Conservation (phyloP, 306 rosid genomes). For the Pyrus communis region DNA sequence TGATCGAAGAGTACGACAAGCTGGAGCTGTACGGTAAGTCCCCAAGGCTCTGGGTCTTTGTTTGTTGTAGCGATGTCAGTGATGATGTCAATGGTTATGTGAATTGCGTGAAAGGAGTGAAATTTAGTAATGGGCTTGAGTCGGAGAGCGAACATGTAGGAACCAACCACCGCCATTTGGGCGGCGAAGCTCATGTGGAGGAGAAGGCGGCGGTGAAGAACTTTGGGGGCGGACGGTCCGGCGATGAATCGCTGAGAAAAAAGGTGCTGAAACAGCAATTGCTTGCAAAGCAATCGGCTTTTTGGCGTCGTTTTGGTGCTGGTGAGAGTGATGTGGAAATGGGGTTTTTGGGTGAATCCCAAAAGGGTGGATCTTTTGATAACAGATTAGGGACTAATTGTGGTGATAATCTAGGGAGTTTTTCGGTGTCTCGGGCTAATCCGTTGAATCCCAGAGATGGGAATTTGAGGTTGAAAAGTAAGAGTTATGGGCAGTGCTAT, state of each 20-base stretch:
- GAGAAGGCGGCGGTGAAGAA: not conserved
- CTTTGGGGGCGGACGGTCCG: not conserved
- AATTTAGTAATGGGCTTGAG: not conserved
- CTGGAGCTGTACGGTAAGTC: constrained; percentile 11
- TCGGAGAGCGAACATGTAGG: not conserved
- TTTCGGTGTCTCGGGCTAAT: not conserved
- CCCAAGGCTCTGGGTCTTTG: constrained; percentile 22
- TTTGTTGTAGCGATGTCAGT: constrained; percentile 11
- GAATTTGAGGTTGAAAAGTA: constrained; percentile 10
- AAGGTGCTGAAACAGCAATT: constrained; percentile 7
- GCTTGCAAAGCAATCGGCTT: constrained; percentile 11
- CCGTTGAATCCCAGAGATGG: constrained; percentile 17
- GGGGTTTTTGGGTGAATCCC: not conserved
- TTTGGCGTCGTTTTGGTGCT: not conserved
- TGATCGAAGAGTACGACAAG: constrained; percentile 20
- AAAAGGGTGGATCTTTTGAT: not conserved
- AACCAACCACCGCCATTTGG: not conserved
- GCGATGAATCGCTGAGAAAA: constrained; percentile 10
- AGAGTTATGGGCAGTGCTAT: not conserved
- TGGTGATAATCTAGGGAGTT: not conserved
- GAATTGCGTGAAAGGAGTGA: not conserved
- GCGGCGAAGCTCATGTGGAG: not conserved
- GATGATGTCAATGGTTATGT: not conserved
- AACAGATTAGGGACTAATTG: not conserved
- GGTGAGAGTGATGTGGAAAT: not conserved